phyloP scores from a whole-genome alignment of 257 asterid genomes.

The Ballota nigra region DNA sequence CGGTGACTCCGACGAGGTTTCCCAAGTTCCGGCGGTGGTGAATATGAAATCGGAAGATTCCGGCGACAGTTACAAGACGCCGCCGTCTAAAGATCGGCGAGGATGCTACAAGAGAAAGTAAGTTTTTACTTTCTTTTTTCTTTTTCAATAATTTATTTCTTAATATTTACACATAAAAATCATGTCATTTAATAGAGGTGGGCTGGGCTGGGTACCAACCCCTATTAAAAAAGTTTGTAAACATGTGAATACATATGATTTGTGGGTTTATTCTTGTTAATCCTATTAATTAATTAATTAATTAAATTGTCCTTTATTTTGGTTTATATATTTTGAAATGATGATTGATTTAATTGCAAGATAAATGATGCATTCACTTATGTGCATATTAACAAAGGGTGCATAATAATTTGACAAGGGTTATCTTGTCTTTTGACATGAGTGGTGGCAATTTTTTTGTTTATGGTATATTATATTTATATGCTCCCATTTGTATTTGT shows the following conservation, averaged over 20 bases:
- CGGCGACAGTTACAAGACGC: slow-evolving; percentile 44
- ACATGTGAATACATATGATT: no score
- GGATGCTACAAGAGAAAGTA: slow-evolving; percentile 73
- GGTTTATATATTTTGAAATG: background rate
- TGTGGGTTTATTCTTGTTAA: background rate
- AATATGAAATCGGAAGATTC: slow-evolving; percentile 37
- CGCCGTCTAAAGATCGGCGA: slow-evolving; percentile 46
- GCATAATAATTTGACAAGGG: background rate
- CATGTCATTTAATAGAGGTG: background rate
- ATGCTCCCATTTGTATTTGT: background rate
- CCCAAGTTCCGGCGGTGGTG: slow-evolving; percentile 18
- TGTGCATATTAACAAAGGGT: no score
- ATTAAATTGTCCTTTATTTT: background rate
- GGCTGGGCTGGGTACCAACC: no score
- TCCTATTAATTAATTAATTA: background rate
- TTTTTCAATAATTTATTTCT: background rate
- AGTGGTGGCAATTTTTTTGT: slow-evolving; percentile 8
- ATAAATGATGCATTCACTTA: no score
- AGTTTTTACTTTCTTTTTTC: no score
- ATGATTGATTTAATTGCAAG: no score
- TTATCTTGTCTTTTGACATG: slow-evolving; percentile 11
- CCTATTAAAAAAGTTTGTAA: no score
- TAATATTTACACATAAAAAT: background rate
- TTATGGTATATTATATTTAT: background rate
- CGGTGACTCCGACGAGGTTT: slow-evolving; percentile 34